These are phyloP conservation scores for Lactifluus piperatus DNA, from an alignment of 768 basidiomycete genomes.

Conservation along the genomic window DNA sequence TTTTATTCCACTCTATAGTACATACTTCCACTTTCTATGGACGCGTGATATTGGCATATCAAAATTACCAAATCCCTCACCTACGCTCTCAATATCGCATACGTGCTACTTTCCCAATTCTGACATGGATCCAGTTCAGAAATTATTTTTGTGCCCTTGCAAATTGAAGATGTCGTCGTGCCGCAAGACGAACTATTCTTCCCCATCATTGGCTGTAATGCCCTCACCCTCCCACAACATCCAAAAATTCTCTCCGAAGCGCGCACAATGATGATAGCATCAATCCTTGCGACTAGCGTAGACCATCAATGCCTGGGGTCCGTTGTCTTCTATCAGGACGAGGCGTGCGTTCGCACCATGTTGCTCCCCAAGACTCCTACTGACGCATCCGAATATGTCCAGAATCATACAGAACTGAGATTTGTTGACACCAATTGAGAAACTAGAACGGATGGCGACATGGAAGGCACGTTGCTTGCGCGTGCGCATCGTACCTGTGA, in stretches of 20 bases:
- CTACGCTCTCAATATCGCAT: too few species aligned
- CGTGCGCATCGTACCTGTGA: not conserved
- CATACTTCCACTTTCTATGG: too few species aligned
- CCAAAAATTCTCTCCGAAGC: constrained; percentile 52
- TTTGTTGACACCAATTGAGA: constrained; percentile 78
- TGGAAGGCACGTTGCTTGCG: constrained; percentile 68
- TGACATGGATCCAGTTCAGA: too few species aligned
- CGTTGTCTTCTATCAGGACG: constrained; percentile 81
- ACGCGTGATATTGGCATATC: too few species aligned
- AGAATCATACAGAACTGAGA: constrained; percentile 74
- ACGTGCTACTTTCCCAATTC: too few species aligned
- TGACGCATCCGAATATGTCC: constrained; percentile 43
- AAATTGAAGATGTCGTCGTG: too few species aligned
- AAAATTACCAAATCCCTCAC: too few species aligned
- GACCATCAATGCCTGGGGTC: constrained; percentile 68
- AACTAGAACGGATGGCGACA: constrained; percentile 84
- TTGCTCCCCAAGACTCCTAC: not conserved
- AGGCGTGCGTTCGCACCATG: constrained; percentile 36
- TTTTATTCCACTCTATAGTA: too few species aligned
- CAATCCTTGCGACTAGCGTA: constrained; percentile 76
- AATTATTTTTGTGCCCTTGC: too few species aligned
- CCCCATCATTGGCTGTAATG: constrained; percentile 91
- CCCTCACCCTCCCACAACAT: constrained; percentile 86
- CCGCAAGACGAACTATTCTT: constrained; percentile 58
- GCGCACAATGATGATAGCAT: constrained; percentile 70